A percentile compares a stretch with the other conserved stretches of the same genome.
Evolutionary conservation across 208 protist species (phyloP).

Genomic region (Acanthamoeba royreba): DNA sequence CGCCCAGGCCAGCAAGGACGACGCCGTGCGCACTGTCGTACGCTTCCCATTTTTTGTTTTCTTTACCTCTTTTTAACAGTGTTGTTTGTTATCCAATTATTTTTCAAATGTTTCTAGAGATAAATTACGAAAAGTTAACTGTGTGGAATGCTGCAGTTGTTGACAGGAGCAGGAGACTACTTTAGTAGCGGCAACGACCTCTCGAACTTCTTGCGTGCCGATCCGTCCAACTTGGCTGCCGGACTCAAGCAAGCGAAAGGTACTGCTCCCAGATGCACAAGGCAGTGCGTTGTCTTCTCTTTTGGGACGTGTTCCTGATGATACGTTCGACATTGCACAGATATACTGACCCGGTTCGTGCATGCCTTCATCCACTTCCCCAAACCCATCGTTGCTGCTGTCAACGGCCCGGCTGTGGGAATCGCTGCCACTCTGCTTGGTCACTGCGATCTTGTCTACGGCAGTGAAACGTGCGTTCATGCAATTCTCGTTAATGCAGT

Average conservation of each 20-base stretch:
- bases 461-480: neutral
- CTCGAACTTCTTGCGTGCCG: neutral
- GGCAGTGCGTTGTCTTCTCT: neutral
- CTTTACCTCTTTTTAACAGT: neutral
- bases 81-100: neutral
- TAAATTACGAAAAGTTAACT: neutral
- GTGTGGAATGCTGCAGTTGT: neutral
- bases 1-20: neutral
- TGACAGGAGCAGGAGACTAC: conserved; percentile 38
- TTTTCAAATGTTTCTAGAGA: neutral
- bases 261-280: neutral
- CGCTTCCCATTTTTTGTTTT: neutral
- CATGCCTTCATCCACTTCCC: conserved; percentile 36
- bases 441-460: conserved; percentile 46
- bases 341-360: conserved; percentile 37
- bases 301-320: neutral
- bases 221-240: neutral
- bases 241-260: neutral
- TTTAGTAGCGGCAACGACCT: conserved; percentile 49
- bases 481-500: neutral
- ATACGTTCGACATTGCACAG: neutral
- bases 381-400: conserved; percentile 36
- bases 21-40: neutral
- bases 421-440: conserved; percentile 24
- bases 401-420: conserved; percentile 25